Conservation (phyloP, 2,329 filamentous ascomycete species). For the Pseudopithomyces maydicus region DNA sequence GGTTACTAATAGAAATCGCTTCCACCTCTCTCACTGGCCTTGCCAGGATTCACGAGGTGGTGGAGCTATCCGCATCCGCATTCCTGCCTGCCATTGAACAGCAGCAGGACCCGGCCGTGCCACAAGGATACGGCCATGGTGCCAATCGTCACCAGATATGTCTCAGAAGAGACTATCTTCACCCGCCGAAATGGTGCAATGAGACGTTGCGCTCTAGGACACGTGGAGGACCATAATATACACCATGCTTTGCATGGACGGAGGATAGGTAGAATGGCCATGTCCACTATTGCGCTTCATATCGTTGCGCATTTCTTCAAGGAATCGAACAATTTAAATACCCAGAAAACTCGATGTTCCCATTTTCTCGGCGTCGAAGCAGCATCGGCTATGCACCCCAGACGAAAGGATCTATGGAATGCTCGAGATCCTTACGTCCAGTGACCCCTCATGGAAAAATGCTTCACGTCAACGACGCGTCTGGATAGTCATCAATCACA, state of each 20-base stretch:
- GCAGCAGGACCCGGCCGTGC: neutral
- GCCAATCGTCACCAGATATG: slow-evolving; percentile 8
- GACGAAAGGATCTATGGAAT: slow-evolving; percentile 12
- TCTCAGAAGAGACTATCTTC: slow-evolving; percentile 3
- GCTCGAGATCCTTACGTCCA: slow-evolving; percentile 14
- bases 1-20: neutral
- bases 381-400: neutral
- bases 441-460: slow-evolving; percentile 16
- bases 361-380: neutral
- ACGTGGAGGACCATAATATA: neutral
- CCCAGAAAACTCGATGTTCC: neutral
- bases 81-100: neutral
- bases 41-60: neutral
- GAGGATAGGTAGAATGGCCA: neutral
- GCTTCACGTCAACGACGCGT: slow-evolving; percentile 6
- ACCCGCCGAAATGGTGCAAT: neutral
- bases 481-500: neutral
- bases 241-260: neutral
- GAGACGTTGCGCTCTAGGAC: neutral
- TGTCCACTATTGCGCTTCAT: neutral
- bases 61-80: neutral
- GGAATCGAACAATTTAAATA: too few relatives aligned
- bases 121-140: neutral
- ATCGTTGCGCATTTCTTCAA: neutral
- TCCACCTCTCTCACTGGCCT: neutral